Percentiles rank a stretch among this genome's conserved stretches.
Conservation (phyloP, 2,329 filamentous ascomycete species). For the Aspergillus felis region DNA sequence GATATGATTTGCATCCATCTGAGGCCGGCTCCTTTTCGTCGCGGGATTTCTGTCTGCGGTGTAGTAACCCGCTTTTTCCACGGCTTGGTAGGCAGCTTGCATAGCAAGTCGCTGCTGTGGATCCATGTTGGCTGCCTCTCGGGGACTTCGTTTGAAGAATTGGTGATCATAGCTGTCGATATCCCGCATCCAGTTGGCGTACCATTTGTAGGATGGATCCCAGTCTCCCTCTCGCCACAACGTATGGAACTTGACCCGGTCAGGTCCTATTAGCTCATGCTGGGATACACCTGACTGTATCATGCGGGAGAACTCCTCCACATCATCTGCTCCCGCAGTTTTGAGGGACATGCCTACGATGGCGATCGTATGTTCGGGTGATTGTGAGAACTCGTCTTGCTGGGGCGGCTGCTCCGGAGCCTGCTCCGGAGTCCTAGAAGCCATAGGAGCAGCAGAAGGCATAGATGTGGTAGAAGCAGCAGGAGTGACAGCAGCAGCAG, state of each 20-base stretch:
- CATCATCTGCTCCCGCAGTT: conserved; percentile 29
- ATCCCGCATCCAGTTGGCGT: conserved; percentile 19
- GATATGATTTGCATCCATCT: conserved; percentile 22
- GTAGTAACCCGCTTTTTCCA: conserved; percentile 31
- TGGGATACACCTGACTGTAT: conserved; percentile 25
- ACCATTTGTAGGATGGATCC: conserved; percentile 9
- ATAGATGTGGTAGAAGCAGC: neutral
- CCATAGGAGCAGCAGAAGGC: too few relatives aligned
- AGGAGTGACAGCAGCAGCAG: neutral
- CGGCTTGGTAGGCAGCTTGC: conserved; percentile 29
- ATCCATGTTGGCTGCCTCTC: conserved; percentile 28
- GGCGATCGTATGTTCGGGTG: conserved; percentile 21
- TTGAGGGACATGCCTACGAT: conserved; percentile 35
- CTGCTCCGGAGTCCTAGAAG: conserved; percentile 11
- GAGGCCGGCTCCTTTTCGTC: neutral
- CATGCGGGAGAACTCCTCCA: conserved; percentile 31
- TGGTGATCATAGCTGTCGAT: conserved; percentile 28
- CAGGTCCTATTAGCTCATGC: conserved; percentile 9
- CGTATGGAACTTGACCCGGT: neutral
- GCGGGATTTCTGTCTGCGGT: neutral
- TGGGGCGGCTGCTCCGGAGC: neutral
- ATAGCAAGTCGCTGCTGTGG: conserved; percentile 31
- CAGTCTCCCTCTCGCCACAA: neutral
- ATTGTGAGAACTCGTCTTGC: too few relatives aligned
- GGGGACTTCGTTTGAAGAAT: conserved; percentile 27